Evolutionary conservation across 139 green algal genomes (phyloP).

Genomic region (Picochlorum sp.): DNA sequence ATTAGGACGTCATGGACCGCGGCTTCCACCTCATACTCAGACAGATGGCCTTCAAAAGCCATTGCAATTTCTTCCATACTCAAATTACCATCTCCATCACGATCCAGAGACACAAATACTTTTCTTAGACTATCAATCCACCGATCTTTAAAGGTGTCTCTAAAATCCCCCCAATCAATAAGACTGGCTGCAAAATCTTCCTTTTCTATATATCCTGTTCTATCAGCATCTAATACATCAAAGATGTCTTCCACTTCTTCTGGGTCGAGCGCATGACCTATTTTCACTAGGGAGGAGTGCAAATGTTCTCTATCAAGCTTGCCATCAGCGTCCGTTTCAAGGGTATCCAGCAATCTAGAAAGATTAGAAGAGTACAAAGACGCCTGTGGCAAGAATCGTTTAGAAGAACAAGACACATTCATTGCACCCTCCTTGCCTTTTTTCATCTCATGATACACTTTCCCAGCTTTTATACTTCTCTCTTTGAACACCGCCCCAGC

Average conservation of each 20-base stretch:
- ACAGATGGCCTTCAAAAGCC: constrained; percentile 10
- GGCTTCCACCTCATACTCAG: constrained; percentile 16
- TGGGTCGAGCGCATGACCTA: constrained; percentile 10
- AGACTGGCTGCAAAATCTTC: constrained; percentile 8
- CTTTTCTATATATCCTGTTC: neutral
- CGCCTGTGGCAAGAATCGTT: constrained; percentile 7
- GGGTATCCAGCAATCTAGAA: constrained; percentile 9
- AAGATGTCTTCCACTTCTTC: constrained; percentile 15
- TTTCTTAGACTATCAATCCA: constrained; percentile 11
- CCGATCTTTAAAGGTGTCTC: constrained; percentile 2
- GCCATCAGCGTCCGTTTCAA: constrained; percentile 1
- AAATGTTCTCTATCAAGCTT: constrained; percentile 7
- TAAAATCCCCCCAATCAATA: constrained; percentile 15
- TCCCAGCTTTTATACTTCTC: neutral
- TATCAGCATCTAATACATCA: constrained; percentile 9
- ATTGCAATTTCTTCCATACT: constrained; percentile 9
- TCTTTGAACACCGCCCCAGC: constrained; percentile 3
- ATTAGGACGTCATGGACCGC: constrained; percentile 12
- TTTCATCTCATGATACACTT: neutral
- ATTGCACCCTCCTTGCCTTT: neutral
- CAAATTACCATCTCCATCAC: constrained; percentile 3
- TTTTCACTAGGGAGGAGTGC: neutral
- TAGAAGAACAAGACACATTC: neutral
- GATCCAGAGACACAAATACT: constrained; percentile 19
- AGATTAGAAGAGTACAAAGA: constrained; percentile 16